Evolutionary conservation across 768 basidiomycete species (phyloP), one percentile per base, ranked within the genome.

Genomic region (Suillus luteus): DNA sequence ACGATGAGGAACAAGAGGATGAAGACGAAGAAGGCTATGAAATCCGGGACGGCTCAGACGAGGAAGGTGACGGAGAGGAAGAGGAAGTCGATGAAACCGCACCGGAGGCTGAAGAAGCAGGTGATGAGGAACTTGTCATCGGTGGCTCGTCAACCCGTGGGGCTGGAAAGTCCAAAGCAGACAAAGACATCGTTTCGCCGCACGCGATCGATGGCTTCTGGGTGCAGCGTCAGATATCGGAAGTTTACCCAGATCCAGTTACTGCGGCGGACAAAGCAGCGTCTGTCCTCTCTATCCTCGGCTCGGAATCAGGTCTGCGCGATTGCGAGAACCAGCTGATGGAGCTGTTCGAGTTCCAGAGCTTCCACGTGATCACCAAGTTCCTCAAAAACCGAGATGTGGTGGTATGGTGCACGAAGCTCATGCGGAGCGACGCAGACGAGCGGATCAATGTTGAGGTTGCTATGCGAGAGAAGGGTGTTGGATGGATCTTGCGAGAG

Each of bases 121-220:
- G 80, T 9, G 82, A 86, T 5, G 91, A 92, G 38, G 89, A 88
- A 44, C 79, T 97, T 46, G 85, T 96, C 55, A 88, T 97, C 62
- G 92, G 92, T 31, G 88, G 87, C 63, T 80, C 86, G 0, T 82
- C 86, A 15, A 67, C 79, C 31, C 79, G 76, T 61, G 71, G 73
- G 49, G 75, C 78, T 38, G 76, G 79, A 24, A 83, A 82, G 60
- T 73, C 81, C 61, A 87, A 87, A 70, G 81, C 79, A 52, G 88
- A 92, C 76, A 88, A 89, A 69, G 92, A 93, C 69, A 79, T 87
- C 60, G 89, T 99, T 46, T 89, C 94, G 0, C 95, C 95, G 0
- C 94, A 97, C 66, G 84, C 89, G 59, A 89, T 99, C 70, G 96
- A 99, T 74, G 96, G 87, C 33, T 99, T 99, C 86, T 99, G 96